phyloP scores from a whole-genome alignment of 345 rosid species.

The Eutrema yunnanense region DNA sequence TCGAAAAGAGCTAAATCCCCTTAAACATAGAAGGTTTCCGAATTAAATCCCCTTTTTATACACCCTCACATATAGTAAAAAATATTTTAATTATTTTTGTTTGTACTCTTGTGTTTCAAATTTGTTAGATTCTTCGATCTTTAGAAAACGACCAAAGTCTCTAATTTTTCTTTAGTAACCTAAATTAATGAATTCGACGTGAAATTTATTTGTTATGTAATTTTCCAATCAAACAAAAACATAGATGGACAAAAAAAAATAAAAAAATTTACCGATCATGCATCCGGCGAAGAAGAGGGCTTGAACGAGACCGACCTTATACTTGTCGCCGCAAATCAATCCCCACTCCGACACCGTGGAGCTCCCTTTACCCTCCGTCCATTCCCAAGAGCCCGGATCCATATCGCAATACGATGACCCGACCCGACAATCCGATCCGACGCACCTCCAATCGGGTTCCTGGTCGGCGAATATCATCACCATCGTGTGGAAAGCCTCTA shows the following conservation, averaged over 20 bases:
- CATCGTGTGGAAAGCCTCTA: slow-evolving; percentile 93
- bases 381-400: slow-evolving; percentile 66
- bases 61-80: background rate
- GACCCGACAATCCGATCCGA: slow-evolving; percentile 39
- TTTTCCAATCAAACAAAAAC: background rate
- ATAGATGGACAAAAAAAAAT: background rate
- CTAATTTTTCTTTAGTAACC: background rate
- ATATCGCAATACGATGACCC: slow-evolving; percentile 38
- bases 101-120: no score
- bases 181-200: background rate
- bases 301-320: slow-evolving; percentile 81
- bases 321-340: slow-evolving; percentile 67
- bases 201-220: background rate
- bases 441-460: slow-evolving; percentile 56
- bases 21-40: no score
- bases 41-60: background rate
- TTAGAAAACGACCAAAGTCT: background rate
- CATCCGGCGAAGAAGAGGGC: slow-evolving; percentile 83
- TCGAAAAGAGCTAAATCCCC: background rate
- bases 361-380: slow-evolving; percentile 54
- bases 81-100: background rate
- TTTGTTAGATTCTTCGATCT: background rate
- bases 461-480: slow-evolving; percentile 90
- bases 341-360: slow-evolving; percentile 93
- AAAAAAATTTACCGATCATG: slow-evolving; percentile 68